Evolutionary conservation across 768 basidiomycete genomes (phyloP).

Genomic region (Dictyophora rubrovolvata): DNA sequence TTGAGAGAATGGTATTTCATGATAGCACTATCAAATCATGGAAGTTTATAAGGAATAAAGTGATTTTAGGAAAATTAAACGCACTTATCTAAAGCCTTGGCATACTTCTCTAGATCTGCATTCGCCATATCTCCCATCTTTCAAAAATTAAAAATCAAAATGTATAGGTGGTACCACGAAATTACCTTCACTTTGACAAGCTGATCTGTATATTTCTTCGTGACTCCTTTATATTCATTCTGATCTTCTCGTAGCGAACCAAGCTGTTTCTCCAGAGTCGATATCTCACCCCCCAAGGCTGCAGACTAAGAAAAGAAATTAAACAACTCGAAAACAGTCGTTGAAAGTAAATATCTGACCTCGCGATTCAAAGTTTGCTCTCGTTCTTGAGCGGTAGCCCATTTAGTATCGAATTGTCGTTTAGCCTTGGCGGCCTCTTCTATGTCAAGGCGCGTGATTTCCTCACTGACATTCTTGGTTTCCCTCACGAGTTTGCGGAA

Average conservation of each 20-base stretch:
- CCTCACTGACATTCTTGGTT: slow-evolving; percentile 52
- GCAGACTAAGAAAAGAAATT: slow-evolving; percentile 44
- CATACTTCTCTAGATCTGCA: slow-evolving; percentile 94
- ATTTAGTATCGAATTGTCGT: slow-evolving; percentile 77
- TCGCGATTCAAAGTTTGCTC: slow-evolving; percentile 63
- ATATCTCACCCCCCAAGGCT: slow-evolving; percentile 76
- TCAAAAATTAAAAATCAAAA: neutral
- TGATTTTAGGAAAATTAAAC: slow-evolving; percentile 16
- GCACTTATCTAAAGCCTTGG: slow-evolving; percentile 93
- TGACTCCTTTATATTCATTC: slow-evolving; percentile 78
- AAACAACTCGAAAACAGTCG: neutral
- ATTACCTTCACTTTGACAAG: slow-evolving; percentile 88
- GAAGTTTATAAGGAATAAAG: slow-evolving; percentile 11
- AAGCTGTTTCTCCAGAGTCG: slow-evolving; percentile 57
- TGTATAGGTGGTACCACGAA: neutral
- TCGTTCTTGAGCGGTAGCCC: slow-evolving; percentile 55
- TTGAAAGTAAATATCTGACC: slow-evolving; percentile 29
- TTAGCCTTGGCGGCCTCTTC: slow-evolving; percentile 79
- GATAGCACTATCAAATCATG: slow-evolving; percentile 61
- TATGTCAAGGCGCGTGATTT: slow-evolving; percentile 72
- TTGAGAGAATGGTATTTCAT: slow-evolving; percentile 97
- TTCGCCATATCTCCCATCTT: slow-evolving; percentile 98
- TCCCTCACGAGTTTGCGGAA: slow-evolving; percentile 59
- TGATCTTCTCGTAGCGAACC: slow-evolving; percentile 60
- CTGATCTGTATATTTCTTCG: slow-evolving; percentile 80